Conservation (phyloP, 768 basidiomycete genomes). For the Mycena metata region DNA sequence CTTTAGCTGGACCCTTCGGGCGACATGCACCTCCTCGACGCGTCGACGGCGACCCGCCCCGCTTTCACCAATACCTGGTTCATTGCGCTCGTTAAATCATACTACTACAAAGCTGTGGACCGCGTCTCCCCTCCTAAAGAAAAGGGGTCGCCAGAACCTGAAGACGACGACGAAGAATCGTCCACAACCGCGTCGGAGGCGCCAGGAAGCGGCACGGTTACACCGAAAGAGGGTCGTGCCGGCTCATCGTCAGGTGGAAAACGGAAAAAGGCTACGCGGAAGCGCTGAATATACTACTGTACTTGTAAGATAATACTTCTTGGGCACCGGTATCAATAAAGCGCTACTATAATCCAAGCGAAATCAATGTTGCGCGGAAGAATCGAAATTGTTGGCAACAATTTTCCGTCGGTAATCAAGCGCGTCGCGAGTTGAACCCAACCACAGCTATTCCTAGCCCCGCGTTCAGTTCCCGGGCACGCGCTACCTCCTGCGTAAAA, state of each 20-base stretch:
- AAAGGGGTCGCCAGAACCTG: slow-evolving; percentile 44
- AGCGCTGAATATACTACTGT: slow-evolving; percentile 52
- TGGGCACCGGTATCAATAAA: slow-evolving; percentile 6
- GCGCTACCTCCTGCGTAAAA: too few species aligned
- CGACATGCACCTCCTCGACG: slow-evolving; percentile 68
- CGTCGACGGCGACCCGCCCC: slow-evolving; percentile 70
- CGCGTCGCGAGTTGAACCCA: too few species aligned
- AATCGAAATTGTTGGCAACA: neutral
- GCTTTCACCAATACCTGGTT: slow-evolving; percentile 80
- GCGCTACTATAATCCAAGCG: neutral
- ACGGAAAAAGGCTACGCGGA: slow-evolving; percentile 70
- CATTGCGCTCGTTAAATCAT: slow-evolving; percentile 57
- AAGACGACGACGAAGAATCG: slow-evolving; percentile 55
- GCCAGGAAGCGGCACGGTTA: slow-evolving; percentile 56
- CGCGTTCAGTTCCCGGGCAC: too few species aligned
- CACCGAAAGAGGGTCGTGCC: slow-evolving; percentile 53
- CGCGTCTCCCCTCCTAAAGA: slow-evolving; percentile 39
- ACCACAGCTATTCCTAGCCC: too few species aligned
- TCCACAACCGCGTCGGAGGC: slow-evolving; percentile 62
- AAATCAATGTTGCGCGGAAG: neutral
- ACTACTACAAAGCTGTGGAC: slow-evolving; percentile 46
- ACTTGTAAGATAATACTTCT: slow-evolving; percentile 23
- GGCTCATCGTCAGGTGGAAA: slow-evolving; percentile 72
- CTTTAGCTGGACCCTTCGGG: slow-evolving; percentile 73
- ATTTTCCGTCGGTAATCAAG: too few species aligned